A percentile compares a stretch with the other conserved stretches of the same genome.
These are phyloP conservation scores for Fusarium sp. DNA, from an alignment of 2,329 filamentous ascomycete species.

Conservation along the genomic window DNA sequence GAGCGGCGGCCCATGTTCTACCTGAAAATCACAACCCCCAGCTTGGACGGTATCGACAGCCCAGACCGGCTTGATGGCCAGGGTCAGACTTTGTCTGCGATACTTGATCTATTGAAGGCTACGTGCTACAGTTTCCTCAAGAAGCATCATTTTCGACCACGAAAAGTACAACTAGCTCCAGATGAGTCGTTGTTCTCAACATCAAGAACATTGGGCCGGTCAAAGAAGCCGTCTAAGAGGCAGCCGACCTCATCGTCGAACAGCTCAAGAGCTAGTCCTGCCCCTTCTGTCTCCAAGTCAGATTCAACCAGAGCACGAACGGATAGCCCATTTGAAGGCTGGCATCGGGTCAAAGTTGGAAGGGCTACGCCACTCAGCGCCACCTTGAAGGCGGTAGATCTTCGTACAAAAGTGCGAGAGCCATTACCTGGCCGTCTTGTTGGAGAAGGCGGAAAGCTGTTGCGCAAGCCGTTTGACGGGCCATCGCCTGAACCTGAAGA, in stretches of 20 bases:
- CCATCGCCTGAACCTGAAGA: constrained; percentile 34
- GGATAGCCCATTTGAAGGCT: constrained; percentile 54
- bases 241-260: constrained; percentile 16
- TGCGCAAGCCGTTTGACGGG: constrained; percentile 63
- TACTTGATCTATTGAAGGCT: constrained; percentile 74
- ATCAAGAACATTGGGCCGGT: constrained; percentile 33
- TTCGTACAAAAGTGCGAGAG: constrained; percentile 12
- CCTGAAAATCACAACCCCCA: constrained; percentile 71
- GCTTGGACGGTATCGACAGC: constrained; percentile 53
- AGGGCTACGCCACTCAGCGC: constrained; percentile 22
- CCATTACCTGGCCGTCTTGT: constrained; percentile 51
- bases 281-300: constrained; percentile 11
- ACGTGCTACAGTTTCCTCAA: constrained; percentile 82
- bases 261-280: constrained; percentile 35
- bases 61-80: constrained; percentile 60
- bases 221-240: constrained; percentile 35
- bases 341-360: constrained; percentile 57
- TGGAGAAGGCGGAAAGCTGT: constrained; percentile 58
- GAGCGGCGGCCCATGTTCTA: constrained; percentile 94
- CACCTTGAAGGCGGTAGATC: constrained; percentile 6
- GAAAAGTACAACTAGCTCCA: constrained; percentile 45
- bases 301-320: constrained; percentile 5
- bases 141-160: constrained; percentile 77
- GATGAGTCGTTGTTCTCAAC: constrained; percentile 49
- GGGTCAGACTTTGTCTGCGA: constrained; percentile 63